Base-by-base conservation (phyloP, 768 basidiomycete genomes). In the Amanita thiersii region DNA sequence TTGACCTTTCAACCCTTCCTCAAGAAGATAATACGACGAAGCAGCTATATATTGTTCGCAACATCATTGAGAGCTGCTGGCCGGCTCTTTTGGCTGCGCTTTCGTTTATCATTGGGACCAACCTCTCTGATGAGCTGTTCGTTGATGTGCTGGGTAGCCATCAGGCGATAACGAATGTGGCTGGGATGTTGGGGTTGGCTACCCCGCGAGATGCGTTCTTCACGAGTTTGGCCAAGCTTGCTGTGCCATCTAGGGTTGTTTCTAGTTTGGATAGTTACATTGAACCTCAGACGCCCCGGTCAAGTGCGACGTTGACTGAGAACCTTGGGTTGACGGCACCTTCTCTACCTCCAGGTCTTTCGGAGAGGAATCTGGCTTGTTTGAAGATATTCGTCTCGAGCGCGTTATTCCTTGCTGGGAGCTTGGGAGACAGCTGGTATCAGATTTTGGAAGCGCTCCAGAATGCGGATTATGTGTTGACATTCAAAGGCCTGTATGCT, bases 161-260 rank as follows among this genome's bases (percentile, higher is more conserved):
- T 46, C 86, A 93, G 52, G 77, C 82, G 5, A 75, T 97, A 63
- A 83, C 87, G 2, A 83, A 86, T 44, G 87, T 89, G 2, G 81
- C 88, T 17, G 94, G 93, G 14, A 85, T 90, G 64, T 75, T 97
- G n/a, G 79, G 78, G 1, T 70, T 97, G 1, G 64, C 70, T 1
- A 97, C 91, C 0, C 91, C 93, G 0, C 76, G 94, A 14, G 92
- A 97, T 47, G 93, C 94, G 0, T 92, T 99, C 64, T 78, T 97
- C 55, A 86, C 79, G 15, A 83, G 78, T 36, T 72, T 99, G 11
- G 77, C 88, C n/a, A 91, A 92, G 56, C 82, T 88, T 45, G 85
- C 92, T 0, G 86, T 97, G n/a, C 94, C 94, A 0, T 75, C 87
- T 0, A 73, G 83, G 2, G 86, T 97, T 8, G 88, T 99, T 0